These are phyloP conservation scores for Coemansia aciculifera DNA, from an alignment of 192 early-diverging fungal genomes.

Conservation along the genomic window DNA sequence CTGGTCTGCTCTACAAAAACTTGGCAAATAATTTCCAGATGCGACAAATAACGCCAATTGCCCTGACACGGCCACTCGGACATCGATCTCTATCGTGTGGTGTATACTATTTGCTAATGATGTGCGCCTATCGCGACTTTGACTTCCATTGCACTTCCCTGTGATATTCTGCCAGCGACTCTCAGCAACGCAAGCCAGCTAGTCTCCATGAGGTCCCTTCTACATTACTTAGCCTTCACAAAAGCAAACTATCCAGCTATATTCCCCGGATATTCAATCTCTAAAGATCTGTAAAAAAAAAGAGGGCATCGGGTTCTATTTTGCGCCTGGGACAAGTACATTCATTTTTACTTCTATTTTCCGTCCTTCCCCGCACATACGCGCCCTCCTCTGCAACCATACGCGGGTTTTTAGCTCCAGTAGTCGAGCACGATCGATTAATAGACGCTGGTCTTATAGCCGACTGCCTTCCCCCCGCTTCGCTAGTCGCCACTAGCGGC, in stretches of 20 bases:
- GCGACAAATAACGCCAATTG: neutral
- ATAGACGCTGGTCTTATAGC: constrained; percentile 5
- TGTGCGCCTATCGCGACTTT: neutral
- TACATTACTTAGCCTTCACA: neutral
- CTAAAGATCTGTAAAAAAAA: neutral
- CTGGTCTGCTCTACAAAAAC: neutral
- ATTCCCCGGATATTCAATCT: neutral
- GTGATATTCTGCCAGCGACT: neutral
- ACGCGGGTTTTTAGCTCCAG: constrained; percentile 27
- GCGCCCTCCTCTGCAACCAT: neutral
- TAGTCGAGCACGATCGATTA: constrained; percentile 10
- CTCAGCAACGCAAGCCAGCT: neutral
- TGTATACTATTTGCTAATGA: neutral
- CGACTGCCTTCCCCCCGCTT: neutral
- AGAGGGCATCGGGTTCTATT: neutral
- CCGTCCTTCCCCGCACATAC: constrained; percentile 1
- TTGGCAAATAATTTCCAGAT: neutral
- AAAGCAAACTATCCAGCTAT: neutral
- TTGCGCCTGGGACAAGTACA: neutral
- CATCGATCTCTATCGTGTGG: neutral
- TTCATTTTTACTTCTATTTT: neutral
- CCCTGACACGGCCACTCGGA: neutral
- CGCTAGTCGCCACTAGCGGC: neutral
- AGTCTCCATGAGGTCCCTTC: neutral
- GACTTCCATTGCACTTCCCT: neutral